These are phyloP conservation scores for Pyrus hybrid DNA, from an alignment of 331 rosid genomes.

Conservation along the genomic window DNA sequence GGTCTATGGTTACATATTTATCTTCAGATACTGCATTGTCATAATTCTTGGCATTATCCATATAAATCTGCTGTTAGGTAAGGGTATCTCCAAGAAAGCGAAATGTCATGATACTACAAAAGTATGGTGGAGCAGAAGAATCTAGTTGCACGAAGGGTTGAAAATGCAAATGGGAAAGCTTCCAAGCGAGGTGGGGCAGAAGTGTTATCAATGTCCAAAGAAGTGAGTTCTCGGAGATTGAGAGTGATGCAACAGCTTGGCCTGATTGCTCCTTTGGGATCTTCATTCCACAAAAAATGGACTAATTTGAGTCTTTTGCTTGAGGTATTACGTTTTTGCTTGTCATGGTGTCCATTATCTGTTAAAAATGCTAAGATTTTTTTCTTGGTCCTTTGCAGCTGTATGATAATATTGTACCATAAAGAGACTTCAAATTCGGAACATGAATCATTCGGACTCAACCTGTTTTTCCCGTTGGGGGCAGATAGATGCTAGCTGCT, in stretches of 20 bases:
- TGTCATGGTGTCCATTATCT: neutral
- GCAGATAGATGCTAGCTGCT: neutral
- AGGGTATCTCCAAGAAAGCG: neutral
- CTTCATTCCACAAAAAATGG: constrained; percentile 37
- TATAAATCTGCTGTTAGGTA: neutral
- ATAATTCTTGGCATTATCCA: neutral
- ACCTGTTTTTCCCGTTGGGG: neutral
- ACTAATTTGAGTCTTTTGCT: neutral
- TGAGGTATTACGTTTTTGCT: neutral
- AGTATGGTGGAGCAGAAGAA: neutral
- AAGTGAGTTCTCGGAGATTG: constrained; percentile 44
- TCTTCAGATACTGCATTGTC: neutral
- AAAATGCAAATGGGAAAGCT: neutral
- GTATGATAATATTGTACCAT: neutral
- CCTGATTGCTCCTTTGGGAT: constrained; percentile 63
- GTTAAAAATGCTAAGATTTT: neutral
- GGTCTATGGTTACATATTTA: neutral
- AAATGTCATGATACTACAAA: neutral
- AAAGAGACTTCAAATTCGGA: neutral
- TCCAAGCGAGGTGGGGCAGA: neutral
- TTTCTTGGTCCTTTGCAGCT: neutral
- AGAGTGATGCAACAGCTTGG: constrained; percentile 72
- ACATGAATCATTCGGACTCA: neutral
- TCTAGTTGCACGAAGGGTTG: neutral
- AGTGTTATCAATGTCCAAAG: constrained; percentile 4